Evolutionary conservation across 352 stramenopile genomes (phyloP).

Genomic region (Pythium folliculosum): DNA sequence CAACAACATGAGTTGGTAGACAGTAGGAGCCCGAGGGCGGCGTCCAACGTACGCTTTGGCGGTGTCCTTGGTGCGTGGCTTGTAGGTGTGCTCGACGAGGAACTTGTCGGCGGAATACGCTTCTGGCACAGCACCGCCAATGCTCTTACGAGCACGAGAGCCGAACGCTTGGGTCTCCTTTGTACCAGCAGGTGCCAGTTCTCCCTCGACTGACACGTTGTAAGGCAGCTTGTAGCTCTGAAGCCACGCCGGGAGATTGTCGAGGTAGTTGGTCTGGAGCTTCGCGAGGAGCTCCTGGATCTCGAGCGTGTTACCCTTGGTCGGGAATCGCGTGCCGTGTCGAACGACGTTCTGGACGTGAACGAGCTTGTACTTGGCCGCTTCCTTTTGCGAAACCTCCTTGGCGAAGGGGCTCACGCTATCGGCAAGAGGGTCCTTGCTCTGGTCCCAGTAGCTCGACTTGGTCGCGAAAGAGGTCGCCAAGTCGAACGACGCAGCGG

Average conservation of each 20-base stretch:
- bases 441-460: slow-evolving; percentile 31
- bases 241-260: slow-evolving; percentile 54
- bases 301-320: slow-evolving; percentile 44
- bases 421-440: slow-evolving; percentile 7
- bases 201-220: slow-evolving; percentile 51
- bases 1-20: not conserved
- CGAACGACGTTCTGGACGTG: slow-evolving; percentile 30
- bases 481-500: slow-evolving; percentile 19
- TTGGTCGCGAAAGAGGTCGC: slow-evolving; percentile 27
- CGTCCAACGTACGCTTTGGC: slow-evolving; percentile 38
- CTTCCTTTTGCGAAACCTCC: not conserved
- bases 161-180: slow-evolving; percentile 18
- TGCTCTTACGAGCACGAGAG: slow-evolving; percentile 8
- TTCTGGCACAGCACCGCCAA: slow-evolving; percentile 19
- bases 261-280: slow-evolving; percentile 36
- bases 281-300: slow-evolving; percentile 50
- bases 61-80: slow-evolving; percentile 55
- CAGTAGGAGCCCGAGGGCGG: slow-evolving; percentile 26
- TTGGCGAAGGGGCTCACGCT: slow-evolving; percentile 5
- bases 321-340: slow-evolving; percentile 49
- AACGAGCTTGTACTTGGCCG: slow-evolving; percentile 25
- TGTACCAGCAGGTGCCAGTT: slow-evolving; percentile 38
- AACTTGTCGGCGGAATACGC: slow-evolving; percentile 44
- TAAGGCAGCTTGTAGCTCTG: slow-evolving; percentile 68
- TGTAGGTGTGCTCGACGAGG: slow-evolving; percentile 52